A percentile compares a stretch with the other conserved stretches of the same genome.
These are phyloP conservation scores for Eucalyptus regnans DNA, from an alignment of 345 rosid genomes.

Conservation along the genomic window DNA sequence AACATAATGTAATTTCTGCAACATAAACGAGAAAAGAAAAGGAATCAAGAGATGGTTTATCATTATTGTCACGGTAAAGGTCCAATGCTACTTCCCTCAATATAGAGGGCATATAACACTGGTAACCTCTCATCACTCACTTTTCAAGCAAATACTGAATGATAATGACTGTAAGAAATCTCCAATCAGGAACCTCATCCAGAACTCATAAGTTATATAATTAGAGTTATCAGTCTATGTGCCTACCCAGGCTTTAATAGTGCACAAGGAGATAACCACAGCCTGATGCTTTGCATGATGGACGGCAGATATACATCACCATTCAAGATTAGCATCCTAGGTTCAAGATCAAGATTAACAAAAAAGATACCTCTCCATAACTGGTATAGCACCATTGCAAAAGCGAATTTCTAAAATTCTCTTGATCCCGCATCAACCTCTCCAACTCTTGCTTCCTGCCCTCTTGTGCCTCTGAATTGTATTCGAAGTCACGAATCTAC, in stretches of 20 bases:
- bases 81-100: background rate
- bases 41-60: background rate
- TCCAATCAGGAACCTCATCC: background rate
- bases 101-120: background rate
- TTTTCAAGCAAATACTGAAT: background rate
- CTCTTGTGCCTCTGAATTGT: conserved; percentile 82
- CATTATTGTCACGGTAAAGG: background rate
- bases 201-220: background rate
- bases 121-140: background rate
- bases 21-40: background rate
- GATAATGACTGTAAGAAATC: background rate
- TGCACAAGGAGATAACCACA: background rate
- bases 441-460: conserved; percentile 77
- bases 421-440: conserved; percentile 67
- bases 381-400: conserved; percentile 97
- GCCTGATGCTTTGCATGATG: background rate
- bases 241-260: background rate
- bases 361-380: conserved; percentile 76
- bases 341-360: background rate
- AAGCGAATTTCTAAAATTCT: conserved; percentile 73
- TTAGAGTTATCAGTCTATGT: background rate
- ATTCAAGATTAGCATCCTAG: background rate
- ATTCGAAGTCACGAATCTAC: conserved; percentile 89
- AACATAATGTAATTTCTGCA: background rate
- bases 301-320: background rate